These are phyloP conservation scores for Poteriospumella lacustris DNA, from an alignment of 108 stramenopile species.

Conservation along the genomic window DNA sequence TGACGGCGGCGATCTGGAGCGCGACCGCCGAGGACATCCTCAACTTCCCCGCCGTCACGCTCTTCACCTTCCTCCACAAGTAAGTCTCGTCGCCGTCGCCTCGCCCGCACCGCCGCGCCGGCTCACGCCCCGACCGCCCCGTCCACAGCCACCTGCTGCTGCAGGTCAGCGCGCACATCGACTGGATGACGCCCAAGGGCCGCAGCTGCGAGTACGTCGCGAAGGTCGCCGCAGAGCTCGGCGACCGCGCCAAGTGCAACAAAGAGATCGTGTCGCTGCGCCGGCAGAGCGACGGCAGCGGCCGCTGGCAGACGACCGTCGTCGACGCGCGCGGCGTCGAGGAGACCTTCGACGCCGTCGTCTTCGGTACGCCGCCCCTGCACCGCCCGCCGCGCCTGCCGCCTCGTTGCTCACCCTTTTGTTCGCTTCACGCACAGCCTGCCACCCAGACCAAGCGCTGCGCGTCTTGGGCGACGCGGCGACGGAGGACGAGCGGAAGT, in stretches of 20 bases:
- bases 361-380: slow-evolving; percentile 15
- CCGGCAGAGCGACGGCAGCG: no score
- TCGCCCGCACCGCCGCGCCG: no score
- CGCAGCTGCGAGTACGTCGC: slow-evolving; percentile 71
- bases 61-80: slow-evolving; percentile 84
- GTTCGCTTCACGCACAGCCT: slow-evolving; percentile 67
- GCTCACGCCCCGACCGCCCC: no score
- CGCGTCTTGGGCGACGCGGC: slow-evolving; percentile 52
- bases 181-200: slow-evolving; percentile 76
- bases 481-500: slow-evolving; percentile 40
- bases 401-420: not conserved
- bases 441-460: slow-evolving; percentile 70
- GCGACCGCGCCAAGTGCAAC: slow-evolving; percentile 32
- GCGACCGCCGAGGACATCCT: slow-evolving; percentile 72
- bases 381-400: not conserved
- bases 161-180: slow-evolving; percentile 67
- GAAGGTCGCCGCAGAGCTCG: slow-evolving; percentile 52
- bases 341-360: no score
- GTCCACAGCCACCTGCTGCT: slow-evolving; percentile 72
- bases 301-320: no score
- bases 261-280: no score
- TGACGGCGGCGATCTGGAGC: slow-evolving; percentile 89
- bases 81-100: no score
- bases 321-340: no score
- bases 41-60: slow-evolving; percentile 67